phyloP scores from a whole-genome alignment of 2,329 filamentous ascomycete genomes.

The Alternaria viburni region DNA sequence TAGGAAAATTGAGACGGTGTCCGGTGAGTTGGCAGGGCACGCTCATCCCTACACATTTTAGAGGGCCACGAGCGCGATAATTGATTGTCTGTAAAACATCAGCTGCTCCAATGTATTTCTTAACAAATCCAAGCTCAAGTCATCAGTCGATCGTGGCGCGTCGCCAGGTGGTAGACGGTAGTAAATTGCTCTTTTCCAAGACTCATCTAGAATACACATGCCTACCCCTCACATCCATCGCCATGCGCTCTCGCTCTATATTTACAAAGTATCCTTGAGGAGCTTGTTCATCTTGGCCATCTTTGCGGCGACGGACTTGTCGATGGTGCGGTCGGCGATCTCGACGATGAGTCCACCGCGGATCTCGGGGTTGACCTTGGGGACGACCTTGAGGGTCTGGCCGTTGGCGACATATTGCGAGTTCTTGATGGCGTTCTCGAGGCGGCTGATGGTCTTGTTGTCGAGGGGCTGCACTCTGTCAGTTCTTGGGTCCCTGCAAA shows the following conservation, averaged over 20 bases:
- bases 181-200: slow-evolving; percentile 34
- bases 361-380: slow-evolving; percentile 95
- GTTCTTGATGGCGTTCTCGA: slow-evolving; percentile 89
- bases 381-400: slow-evolving; percentile 97
- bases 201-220: slow-evolving; percentile 47
- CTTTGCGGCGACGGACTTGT: slow-evolving; percentile 93
- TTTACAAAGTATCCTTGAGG: slow-evolving; percentile 95
- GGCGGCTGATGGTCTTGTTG: slow-evolving; percentile 79
- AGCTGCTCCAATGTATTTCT: background rate
- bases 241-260: slow-evolving; percentile 35
- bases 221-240: slow-evolving; percentile 22
- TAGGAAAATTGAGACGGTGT: background rate
- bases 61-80: background rate
- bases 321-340: slow-evolving; percentile 96
- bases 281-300: slow-evolving; percentile 99
- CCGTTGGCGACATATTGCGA: slow-evolving; percentile 85
- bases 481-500: slow-evolving; percentile 1
- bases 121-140: background rate
- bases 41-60: background rate
- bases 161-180: slow-evolving; percentile 9
- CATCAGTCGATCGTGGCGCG: background rate
- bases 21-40: background rate
- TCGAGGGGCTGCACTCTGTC: slow-evolving; percentile 72
- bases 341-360: slow-evolving; percentile 93
- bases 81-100: background rate